These are phyloP conservation scores for Saturnispora galanensis DNA, from an alignment of 805 yeast species.

Conservation along the genomic window DNA sequence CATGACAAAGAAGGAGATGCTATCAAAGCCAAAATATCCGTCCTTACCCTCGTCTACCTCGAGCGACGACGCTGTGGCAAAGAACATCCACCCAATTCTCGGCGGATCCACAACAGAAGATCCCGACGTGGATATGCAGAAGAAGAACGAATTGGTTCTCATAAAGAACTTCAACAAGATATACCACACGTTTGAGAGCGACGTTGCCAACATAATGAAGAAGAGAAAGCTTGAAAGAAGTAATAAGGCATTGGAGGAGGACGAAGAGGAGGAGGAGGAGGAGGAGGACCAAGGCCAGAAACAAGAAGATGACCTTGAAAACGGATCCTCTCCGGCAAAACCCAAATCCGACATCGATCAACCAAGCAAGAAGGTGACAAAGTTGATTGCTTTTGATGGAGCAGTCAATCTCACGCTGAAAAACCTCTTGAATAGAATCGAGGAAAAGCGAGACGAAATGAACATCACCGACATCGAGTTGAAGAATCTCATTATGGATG, in stretches of 20 bases:
- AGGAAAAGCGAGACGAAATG: constrained; percentile 66
- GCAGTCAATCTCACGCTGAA: constrained; percentile 72
- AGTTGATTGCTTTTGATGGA: constrained; percentile 34
- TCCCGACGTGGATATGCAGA: constrained; percentile 27
- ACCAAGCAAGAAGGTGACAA: constrained; percentile 15
- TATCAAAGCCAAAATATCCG: constrained; percentile 25
- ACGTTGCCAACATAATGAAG: constrained; percentile 63
- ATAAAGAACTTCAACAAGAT: constrained; percentile 61
- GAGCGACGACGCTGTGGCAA: constrained; percentile 25
- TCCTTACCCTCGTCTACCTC: constrained; percentile 18
- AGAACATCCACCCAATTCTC: constrained; percentile 27
- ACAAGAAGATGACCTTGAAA: constrained; percentile 1
- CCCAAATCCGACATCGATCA: no score
- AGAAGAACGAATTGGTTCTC: constrained; percentile 28
- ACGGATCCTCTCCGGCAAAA: not conserved
- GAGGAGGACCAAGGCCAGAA: constrained; percentile 15
- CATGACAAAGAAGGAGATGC: constrained; percentile 15
- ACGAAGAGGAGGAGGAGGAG: constrained; percentile 15
- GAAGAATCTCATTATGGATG: constrained; percentile 79
- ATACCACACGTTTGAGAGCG: constrained; percentile 70
- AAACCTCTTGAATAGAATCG: constrained; percentile 71
- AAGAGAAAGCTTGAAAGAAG: constrained; percentile 71
- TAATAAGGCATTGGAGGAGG: constrained; percentile 53
- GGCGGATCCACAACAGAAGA: constrained; percentile 32
- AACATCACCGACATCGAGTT: constrained; percentile 73